phyloP scores from a whole-genome alignment of 345 rosid species.

The Camelina hispida region DNA sequence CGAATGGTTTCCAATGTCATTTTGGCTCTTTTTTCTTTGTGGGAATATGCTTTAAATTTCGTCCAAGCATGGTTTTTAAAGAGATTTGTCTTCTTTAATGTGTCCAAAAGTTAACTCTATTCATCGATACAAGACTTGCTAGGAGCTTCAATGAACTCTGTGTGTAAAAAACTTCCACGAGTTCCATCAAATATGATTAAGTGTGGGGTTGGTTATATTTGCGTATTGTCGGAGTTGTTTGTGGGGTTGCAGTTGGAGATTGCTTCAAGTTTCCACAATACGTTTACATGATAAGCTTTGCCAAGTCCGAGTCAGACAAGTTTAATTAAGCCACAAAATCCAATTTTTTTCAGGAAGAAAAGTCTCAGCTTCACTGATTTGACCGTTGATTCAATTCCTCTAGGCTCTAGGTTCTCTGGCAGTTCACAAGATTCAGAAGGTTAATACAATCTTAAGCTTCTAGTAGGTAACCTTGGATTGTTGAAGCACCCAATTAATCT shows the following conservation, averaged over 20 bases:
- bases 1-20: conserved; percentile 6
- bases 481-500: too few relatives aligned
- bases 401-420: too few relatives aligned
- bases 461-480: too few relatives aligned
- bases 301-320: neutral
- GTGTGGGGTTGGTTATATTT: neutral
- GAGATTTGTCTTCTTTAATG: too few relatives aligned
- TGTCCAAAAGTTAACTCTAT: neutral
- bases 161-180: neutral
- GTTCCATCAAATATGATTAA: neutral
- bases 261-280: neutral
- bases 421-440: neutral
- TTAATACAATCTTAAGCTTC: neutral
- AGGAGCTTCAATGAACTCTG: neutral
- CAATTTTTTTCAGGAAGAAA: neutral
- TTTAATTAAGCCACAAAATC: neutral
- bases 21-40: neutral
- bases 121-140: neutral
- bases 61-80: conserved; percentile 13
- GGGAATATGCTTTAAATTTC: neutral
- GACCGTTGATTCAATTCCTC: neutral
- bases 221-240: neutral
- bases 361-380: neutral
- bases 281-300: neutral
- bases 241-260: neutral